Evolutionary conservation across 2,329 filamentous ascomycete genomes (phyloP), one percentile per base, ranked within the genome.

Genomic region (Xylaria sp.): DNA sequence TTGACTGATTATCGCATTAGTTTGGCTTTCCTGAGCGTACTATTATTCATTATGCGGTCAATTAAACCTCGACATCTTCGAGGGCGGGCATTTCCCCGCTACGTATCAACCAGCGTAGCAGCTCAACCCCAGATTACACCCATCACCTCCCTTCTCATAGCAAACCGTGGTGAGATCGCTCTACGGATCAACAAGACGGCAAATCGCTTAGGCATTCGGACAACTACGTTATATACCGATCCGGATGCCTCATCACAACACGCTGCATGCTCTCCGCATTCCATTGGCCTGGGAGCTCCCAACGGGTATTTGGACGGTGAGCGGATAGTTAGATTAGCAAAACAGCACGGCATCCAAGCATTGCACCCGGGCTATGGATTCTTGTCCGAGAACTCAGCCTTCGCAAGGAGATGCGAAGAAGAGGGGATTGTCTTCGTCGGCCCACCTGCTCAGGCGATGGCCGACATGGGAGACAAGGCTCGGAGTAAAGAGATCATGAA

Each of bases 351-450:
- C 49, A 97, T 96, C 75, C 89, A 95, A 77, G 95, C 93, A 4
- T 90, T 99, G 72, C 96, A 99, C 79, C 96, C 96, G 0, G 96
- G 96, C 27, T 99, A 99, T 82, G 96, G 96, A 49, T 99, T 97
- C 76, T 82, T 98, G 71, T 96, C 92, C 69, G 96, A 99, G 82
- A 99, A 99, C 79, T 90, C 95, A 7, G 88, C 85, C 5, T 99
- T 99, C 78, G 96, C 96, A 2, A 89, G 89, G 74, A 90, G 92
- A 77, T 98, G 95, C 78, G 91, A 92, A 73, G 90, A 96, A 73
- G 94, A 94, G 50, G 96, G 96, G 11, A 86, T 99, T 70, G 90
- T 95, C 62, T 99, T 99, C 77, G 96, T 99, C 74, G 96, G 96
- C 0, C 96, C 96, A 1, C 94, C 96, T 2, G 89, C 90, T 31